Conservation (phyloP, 176 grass and related monocot genomes). For the Aechmea fasciata region DNA sequence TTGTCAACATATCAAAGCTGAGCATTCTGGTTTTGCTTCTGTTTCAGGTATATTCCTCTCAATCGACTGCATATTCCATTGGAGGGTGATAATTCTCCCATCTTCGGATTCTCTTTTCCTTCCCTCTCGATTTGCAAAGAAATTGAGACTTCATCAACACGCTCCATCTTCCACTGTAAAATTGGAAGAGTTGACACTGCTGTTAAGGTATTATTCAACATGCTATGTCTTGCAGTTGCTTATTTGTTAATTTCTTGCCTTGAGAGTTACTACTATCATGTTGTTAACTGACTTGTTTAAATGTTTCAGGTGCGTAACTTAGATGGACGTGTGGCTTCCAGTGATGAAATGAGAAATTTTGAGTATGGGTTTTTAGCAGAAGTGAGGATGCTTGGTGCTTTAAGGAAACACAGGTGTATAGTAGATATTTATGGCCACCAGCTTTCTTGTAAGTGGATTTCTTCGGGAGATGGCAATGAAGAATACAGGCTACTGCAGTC, state of each 20-base stretch:
- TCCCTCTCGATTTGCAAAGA: constrained; percentile 40
- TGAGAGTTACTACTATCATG: background rate
- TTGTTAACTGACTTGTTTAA: constrained; percentile 1
- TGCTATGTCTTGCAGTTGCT: background rate
- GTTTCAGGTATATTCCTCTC: constrained; percentile 83
- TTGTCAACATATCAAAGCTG: background rate
- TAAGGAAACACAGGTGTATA: constrained; percentile 79
- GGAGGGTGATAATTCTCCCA: constrained; percentile 29
- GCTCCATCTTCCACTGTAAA: constrained; percentile 69
- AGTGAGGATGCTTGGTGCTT: constrained; percentile 80
- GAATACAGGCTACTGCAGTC: constrained; percentile 82
- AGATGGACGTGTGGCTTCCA: constrained; percentile 37
- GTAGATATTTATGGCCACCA: constrained; percentile 93
- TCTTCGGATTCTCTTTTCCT: constrained; percentile 44
- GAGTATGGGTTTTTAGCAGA: constrained; percentile 77
- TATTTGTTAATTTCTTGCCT: background rate
- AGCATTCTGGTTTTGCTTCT: background rate
- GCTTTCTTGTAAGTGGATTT: constrained; percentile 82
- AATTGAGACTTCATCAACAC: constrained; percentile 50
- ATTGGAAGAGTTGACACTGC: constrained; percentile 69
- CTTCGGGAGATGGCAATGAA: constrained; percentile 43
- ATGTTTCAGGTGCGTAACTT: constrained; percentile 52
- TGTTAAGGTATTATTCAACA: constrained; percentile 48
- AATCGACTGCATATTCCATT: constrained; percentile 42
- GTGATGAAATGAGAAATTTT: constrained; percentile 60